These are phyloP conservation scores for Hypsizygus marmoreus DNA, from an alignment of 768 basidiomycete genomes.

Conservation along the genomic window DNA sequence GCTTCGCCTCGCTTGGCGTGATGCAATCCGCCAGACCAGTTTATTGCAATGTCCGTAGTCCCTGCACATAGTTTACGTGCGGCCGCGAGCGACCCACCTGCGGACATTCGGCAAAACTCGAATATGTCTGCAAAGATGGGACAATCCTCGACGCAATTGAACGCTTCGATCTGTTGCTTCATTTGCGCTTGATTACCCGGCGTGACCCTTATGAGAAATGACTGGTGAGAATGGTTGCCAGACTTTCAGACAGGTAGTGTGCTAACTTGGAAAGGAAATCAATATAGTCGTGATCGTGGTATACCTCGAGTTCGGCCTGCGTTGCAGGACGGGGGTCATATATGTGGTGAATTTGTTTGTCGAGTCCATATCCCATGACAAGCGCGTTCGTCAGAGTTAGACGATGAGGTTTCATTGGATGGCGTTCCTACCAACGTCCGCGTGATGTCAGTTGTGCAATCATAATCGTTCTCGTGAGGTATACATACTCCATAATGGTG, in stretches of 20 bases:
- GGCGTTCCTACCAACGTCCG: slow-evolving; percentile 69
- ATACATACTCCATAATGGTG: slow-evolving; percentile 91
- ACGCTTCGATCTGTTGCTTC: slow-evolving; percentile 77
- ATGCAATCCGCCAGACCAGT: slow-evolving; percentile 98
- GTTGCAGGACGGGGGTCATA: slow-evolving; percentile 90
- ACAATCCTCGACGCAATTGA: slow-evolving; percentile 97
- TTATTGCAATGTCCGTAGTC: slow-evolving; percentile 94
- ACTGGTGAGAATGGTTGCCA: slow-evolving; percentile 1
- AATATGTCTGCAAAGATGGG: slow-evolving; percentile 96
- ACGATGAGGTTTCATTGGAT: slow-evolving; percentile 98
- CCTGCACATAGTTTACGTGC: slow-evolving; percentile 86
- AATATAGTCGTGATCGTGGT: slow-evolving; percentile 95
- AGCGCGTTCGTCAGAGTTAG: slow-evolving; percentile 95
- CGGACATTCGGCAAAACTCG: slow-evolving; percentile 92
- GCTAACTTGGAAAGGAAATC: slow-evolving; percentile 90
- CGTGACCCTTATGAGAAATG: slow-evolving; percentile 64
- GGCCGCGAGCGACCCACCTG: slow-evolving; percentile 89
- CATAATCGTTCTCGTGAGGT: neutral
- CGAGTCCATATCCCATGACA: slow-evolving; percentile 93
- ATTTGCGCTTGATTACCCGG: slow-evolving; percentile 71
- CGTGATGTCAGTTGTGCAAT: neutral
- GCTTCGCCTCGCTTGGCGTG: slow-evolving; percentile 98
- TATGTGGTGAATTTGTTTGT: slow-evolving; percentile 92
- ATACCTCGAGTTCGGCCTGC: slow-evolving; percentile 83
- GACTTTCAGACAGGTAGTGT: neutral